These are phyloP conservation scores for Leccinum huronense DNA, from an alignment of 1,284 basidiomycete genomes.

Conservation along the genomic window DNA sequence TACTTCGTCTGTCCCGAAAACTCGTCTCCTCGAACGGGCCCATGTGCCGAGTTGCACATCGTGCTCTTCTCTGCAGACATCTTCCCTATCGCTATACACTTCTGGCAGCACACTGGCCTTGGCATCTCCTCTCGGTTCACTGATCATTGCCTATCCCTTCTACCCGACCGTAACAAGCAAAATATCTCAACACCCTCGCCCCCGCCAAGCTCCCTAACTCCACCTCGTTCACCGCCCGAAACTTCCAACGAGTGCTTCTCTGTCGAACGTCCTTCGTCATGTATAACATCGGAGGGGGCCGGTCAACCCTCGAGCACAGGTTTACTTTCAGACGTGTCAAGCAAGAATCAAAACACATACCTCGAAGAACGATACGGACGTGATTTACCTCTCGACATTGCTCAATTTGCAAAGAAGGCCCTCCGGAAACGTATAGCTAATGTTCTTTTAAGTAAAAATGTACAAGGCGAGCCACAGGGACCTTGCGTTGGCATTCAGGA, in stretches of 20 bases:
- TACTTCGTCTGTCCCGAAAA: conserved; percentile 70
- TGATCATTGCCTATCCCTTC: conserved; percentile 74
- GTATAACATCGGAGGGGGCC: conserved; percentile 35
- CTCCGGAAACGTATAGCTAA: conserved; percentile 89
- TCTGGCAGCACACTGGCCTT: conserved; percentile 95
- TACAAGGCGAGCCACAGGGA: conserved; percentile 39
- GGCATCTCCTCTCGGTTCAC: conserved; percentile 89
- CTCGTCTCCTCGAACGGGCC: conserved; percentile 29
- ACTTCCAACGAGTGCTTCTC: conserved; percentile 57
- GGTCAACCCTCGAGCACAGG: neutral
- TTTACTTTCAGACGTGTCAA: conserved; percentile 32
- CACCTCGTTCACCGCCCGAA: conserved; percentile 41
- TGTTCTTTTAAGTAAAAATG: conserved; percentile 63
- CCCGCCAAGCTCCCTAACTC: conserved; percentile 30
- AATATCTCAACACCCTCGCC: conserved; percentile 18
- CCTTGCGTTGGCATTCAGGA: conserved; percentile 49
- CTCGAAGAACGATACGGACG: conserved; percentile 96
- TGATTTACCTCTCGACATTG: conserved; percentile 81
- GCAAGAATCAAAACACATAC: conserved; percentile 55
- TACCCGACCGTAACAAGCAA: conserved; percentile 40
- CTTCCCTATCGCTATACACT: conserved; percentile 79
- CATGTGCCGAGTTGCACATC: conserved; percentile 68
- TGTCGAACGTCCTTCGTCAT: no score
- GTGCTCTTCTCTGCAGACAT: conserved; percentile 74
- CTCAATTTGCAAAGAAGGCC: conserved; percentile 80